Evolutionary conservation across 2,329 filamentous ascomycete species (phyloP).

Genomic region (Botrytis hyacinthi): DNA sequence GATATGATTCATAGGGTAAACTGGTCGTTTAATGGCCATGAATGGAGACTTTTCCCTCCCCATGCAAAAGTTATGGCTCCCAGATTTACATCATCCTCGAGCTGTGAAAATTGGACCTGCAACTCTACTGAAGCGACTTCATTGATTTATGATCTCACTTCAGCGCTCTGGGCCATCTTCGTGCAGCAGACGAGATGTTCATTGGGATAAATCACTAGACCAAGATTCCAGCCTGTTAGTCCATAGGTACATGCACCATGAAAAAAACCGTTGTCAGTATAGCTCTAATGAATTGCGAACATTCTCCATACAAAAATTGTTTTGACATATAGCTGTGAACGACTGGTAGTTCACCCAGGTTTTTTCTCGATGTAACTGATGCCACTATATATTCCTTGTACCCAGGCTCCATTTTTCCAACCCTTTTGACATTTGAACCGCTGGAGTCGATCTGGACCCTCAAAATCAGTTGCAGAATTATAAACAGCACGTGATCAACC

Average conservation of each 20-base stretch:
- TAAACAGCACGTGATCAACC: not conserved
- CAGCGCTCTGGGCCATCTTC: not conserved
- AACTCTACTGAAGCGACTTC: too few species aligned
- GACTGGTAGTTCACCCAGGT: not conserved
- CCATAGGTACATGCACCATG: not conserved
- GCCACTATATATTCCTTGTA: not conserved
- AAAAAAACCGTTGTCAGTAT: not conserved
- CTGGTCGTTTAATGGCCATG: not conserved
- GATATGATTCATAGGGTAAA: not conserved
- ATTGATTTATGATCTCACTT: not conserved
- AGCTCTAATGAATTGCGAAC: not conserved
- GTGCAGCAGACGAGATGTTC: too few species aligned
- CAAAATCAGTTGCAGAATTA: not conserved
- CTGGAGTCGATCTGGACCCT: not conserved
- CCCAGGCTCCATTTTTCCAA: not conserved
- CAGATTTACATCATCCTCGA: not conserved
- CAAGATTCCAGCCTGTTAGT: not conserved
- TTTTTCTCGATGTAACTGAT: not conserved
- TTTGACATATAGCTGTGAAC: not conserved
- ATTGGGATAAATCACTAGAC: not conserved
- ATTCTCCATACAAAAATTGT: not conserved
- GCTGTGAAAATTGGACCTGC: not conserved
- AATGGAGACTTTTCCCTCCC: slow-evolving; percentile 5
- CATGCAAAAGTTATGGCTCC: not conserved
- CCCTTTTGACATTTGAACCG: not conserved